Evolutionary conservation across 768 basidiomycete species (phyloP).

Genomic region (Amanita muscaria): DNA sequence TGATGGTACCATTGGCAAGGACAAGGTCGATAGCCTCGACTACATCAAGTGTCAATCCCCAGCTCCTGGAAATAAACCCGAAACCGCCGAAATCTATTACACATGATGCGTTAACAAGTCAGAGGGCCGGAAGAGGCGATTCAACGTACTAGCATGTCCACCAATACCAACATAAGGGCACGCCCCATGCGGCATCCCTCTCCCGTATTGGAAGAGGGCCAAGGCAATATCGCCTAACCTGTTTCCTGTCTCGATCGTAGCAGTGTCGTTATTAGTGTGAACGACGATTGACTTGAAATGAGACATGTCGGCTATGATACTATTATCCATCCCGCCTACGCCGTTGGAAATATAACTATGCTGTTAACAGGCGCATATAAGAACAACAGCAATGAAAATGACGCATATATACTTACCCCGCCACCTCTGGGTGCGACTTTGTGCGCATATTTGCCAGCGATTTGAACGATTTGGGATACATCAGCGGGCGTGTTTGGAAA

Average conservation of each 20-base stretch:
- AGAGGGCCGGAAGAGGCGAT: not conserved
- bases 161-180: constrained; percentile 21
- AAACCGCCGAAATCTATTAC: constrained; percentile 19
- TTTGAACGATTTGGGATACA: not conserved
- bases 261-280: constrained; percentile 11
- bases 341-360: constrained; percentile 23
- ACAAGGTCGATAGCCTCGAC: constrained; percentile 19
- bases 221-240: constrained; percentile 20
- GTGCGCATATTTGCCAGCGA: not conserved
- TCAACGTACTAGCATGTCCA: constrained; percentile 14
- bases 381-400: not conserved
- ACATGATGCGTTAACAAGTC: not conserved
- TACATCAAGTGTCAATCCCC: constrained; percentile 22
- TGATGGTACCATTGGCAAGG: constrained; percentile 20
- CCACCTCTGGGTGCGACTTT: not conserved
- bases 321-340: constrained; percentile 20
- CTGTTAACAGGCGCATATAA: not conserved
- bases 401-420: not conserved
- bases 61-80: constrained; percentile 20
- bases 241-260: constrained; percentile 18
- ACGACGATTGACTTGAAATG: constrained; percentile 16
- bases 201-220: constrained; percentile 8
- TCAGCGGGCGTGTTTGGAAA: not conserved
- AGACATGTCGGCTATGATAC: constrained; percentile 20
- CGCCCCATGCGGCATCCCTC: constrained; percentile 17